These are phyloP conservation scores for Lagenaria siceraria DNA, from an alignment of 306 rosid genomes.

Conservation along the genomic window DNA sequence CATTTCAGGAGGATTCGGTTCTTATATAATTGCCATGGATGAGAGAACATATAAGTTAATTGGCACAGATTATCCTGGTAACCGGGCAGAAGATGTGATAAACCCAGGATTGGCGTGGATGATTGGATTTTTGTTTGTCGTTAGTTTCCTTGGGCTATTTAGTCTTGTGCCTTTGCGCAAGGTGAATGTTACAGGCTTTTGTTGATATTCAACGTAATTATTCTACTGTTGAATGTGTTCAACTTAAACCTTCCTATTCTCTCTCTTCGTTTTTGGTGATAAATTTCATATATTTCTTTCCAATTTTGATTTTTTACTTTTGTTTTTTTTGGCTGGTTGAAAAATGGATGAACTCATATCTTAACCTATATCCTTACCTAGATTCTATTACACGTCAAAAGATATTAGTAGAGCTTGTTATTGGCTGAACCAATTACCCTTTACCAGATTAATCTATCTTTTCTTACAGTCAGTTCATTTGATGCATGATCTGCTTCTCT, in stretches of 20 bases:
- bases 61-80: conserved; percentile 87
- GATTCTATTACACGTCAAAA: not conserved
- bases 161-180: conserved; percentile 88
- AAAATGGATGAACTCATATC: not conserved
- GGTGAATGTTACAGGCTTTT: conserved; percentile 28
- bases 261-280: not conserved
- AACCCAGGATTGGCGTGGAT: conserved; percentile 88
- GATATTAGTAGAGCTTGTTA: not conserved
- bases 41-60: conserved; percentile 66
- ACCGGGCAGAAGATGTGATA: conserved; percentile 74
- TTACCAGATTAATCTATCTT: not conserved
- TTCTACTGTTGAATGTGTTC: not conserved
- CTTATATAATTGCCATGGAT: conserved; percentile 80
- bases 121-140: conserved; percentile 71
- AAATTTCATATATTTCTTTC: not conserved
- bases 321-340: not conserved
- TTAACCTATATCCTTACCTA: not conserved
- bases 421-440: not conserved
- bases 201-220: not conserved
- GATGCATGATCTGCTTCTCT: not conserved
- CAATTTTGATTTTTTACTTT: not conserved
- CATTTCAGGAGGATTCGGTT: conserved; percentile 77
- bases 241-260: not conserved
- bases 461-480: not conserved
- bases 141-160: conserved; percentile 88